Conservation (phyloP, 108 stramenopile species). For the Phaeodactylum tricornutum region DNA sequence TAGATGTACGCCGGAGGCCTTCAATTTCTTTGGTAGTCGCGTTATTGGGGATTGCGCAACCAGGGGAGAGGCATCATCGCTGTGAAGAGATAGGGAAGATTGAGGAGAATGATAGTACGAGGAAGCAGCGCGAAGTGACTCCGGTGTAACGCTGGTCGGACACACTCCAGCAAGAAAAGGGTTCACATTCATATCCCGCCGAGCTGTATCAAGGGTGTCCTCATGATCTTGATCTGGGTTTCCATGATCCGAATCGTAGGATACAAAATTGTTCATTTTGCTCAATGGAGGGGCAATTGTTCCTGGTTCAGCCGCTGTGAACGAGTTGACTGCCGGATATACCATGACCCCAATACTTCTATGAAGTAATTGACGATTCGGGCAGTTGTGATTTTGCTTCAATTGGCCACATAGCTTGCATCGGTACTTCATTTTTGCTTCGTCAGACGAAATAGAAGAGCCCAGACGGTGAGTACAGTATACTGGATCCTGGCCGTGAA, state of each 20-base stretch:
- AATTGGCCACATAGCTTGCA: constrained; percentile 82
- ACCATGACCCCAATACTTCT: constrained; percentile 76
- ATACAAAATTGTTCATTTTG: constrained; percentile 81
- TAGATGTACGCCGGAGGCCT: background rate
- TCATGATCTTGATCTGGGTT: background rate
- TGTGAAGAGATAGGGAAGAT: constrained; percentile 13
- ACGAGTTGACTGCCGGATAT: constrained; percentile 67
- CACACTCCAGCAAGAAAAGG: background rate
- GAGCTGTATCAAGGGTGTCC: background rate
- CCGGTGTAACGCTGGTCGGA: constrained; percentile 9
- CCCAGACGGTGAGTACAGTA: background rate
- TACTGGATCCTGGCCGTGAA: background rate
- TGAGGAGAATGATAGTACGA: constrained; percentile 12
- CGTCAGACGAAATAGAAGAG: background rate
- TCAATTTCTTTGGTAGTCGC: too few species aligned
- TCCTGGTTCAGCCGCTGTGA: constrained; percentile 60
- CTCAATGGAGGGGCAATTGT: constrained; percentile 47
- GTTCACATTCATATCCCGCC: background rate
- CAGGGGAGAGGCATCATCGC: background rate
- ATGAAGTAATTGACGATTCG: constrained; percentile 49
- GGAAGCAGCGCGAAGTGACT: constrained; percentile 1
- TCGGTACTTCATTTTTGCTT: constrained; percentile 27
- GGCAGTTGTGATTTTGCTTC: constrained; percentile 75
- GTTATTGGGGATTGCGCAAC: background rate
- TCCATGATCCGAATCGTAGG: constrained; percentile 19